Evolutionary conservation across 768 basidiomycete species (phyloP).

Genomic region (Gloeopeniophorella convolvens): DNA sequence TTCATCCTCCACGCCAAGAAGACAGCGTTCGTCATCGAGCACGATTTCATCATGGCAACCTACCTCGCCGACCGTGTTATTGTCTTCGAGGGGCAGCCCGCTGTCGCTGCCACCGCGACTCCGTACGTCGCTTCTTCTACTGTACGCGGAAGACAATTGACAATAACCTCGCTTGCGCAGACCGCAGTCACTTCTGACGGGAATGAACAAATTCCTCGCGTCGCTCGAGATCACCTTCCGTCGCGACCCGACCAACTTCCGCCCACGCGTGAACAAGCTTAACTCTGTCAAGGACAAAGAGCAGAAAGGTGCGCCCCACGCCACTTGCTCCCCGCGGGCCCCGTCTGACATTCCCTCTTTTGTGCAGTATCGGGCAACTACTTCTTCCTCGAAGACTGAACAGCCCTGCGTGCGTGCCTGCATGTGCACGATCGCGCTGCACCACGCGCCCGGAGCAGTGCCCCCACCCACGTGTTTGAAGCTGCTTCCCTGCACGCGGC

Average conservation of each 20-base stretch:
- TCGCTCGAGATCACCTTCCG: conserved; percentile 97
- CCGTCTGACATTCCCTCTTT: conserved; percentile 3
- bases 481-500: too few relatives aligned
- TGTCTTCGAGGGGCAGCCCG: conserved; percentile 85
- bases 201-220: conserved; percentile 97
- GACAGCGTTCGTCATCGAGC: conserved; percentile 98
- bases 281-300: conserved; percentile 84
- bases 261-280: conserved; percentile 82
- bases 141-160: not conserved
- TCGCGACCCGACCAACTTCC: conserved; percentile 92
- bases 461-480: too few relatives aligned
- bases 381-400: conserved; percentile 86
- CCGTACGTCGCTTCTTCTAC: conserved; percentile 48
- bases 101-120: conserved; percentile 81
- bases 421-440: not conserved
- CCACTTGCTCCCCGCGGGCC: conserved; percentile 8
- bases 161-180: conserved; percentile 33
- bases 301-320: conserved; percentile 58
- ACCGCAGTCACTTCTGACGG: conserved; percentile 89
- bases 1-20: conserved; percentile 96
- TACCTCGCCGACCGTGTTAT: conserved; percentile 98
- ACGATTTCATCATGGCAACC: conserved; percentile 99
- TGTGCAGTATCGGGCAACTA: conserved; percentile 70
- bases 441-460: too few relatives aligned
- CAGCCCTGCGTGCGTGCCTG: not conserved